Conservation (phyloP, 139 green algal species). For the Chlamydomonas eustigma region DNA sequence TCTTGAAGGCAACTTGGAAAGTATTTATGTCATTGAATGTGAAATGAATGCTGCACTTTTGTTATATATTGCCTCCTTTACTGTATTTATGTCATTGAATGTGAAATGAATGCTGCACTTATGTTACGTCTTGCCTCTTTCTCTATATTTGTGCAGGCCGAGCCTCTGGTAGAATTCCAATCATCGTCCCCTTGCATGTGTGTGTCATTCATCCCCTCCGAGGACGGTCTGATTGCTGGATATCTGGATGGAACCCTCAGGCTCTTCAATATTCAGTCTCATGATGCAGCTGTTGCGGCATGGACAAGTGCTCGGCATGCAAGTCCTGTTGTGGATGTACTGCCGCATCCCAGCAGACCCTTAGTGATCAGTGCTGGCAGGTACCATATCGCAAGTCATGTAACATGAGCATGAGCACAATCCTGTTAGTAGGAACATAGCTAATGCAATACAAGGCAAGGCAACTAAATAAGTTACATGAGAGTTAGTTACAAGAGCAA, state of each 20-base stretch:
- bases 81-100: no score
- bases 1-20: no score
- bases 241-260: slow-evolving; percentile 31
- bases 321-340: slow-evolving; percentile 16
- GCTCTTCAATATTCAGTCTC: slow-evolving; percentile 15
- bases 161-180: slow-evolving; percentile 30
- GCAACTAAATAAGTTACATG: no score
- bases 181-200: slow-evolving; percentile 1
- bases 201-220: not conserved
- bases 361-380: not conserved
- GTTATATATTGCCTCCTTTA: no score
- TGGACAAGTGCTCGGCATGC: not conserved
- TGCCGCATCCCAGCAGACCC: slow-evolving; percentile 16
- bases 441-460: no score
- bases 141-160: no score
- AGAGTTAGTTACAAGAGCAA: no score
- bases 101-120: no score
- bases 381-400: not conserved
- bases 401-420: not conserved
- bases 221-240: slow-evolving; percentile 21
- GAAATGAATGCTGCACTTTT: no score
- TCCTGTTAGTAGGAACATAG: no score
- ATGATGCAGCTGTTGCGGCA: not conserved
- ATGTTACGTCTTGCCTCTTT: no score
- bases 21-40: no score